Percentiles rank a stretch among this genome's conserved stretches.
These are phyloP conservation scores for Penicillium egyptiacum DNA, from an alignment of 495 filamentous ascomycete genomes.

Conservation along the genomic window DNA sequence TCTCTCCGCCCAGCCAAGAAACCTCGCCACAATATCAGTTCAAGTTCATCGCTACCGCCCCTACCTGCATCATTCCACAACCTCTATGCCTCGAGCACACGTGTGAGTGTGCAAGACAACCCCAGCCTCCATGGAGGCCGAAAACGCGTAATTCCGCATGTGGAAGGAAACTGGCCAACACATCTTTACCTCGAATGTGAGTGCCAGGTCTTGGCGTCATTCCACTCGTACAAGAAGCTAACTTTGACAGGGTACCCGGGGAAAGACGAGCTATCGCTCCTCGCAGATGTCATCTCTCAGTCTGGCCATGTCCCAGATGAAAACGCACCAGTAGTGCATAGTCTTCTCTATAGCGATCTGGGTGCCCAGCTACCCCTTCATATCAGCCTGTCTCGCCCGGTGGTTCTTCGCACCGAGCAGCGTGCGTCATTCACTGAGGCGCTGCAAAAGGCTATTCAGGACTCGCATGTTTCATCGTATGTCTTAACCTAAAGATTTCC, in stretches of 20 bases:
- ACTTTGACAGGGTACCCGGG: slow-evolving; percentile 67
- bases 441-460: slow-evolving; percentile 33
- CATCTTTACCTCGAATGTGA: slow-evolving; percentile 93
- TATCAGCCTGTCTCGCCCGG: slow-evolving; percentile 79
- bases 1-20: slow-evolving; percentile 31
- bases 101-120: slow-evolving; percentile 75
- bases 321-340: slow-evolving; percentile 39
- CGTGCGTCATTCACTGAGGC: slow-evolving; percentile 60
- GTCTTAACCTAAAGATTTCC: slow-evolving; percentile 11
- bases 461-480: slow-evolving; percentile 48
- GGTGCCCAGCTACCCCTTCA: slow-evolving; percentile 81
- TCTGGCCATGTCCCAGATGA: slow-evolving; percentile 26
- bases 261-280: slow-evolving; percentile 50
- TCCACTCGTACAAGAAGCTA: slow-evolving; percentile 18
- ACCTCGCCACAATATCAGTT: slow-evolving; percentile 15
- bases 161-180: slow-evolving; percentile 88
- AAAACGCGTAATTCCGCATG: slow-evolving; percentile 76
- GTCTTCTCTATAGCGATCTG: slow-evolving; percentile 72
- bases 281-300: slow-evolving; percentile 53
- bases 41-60: slow-evolving; percentile 62
- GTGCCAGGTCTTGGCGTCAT: slow-evolving; percentile 26
- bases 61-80: slow-evolving; percentile 82
- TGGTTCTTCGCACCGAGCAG: slow-evolving; percentile 64
- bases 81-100: slow-evolving; percentile 75
- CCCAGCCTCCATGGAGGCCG: slow-evolving; percentile 82